phyloP scores from a whole-genome alignment of 495 filamentous ascomycete species.

The Hypoxylon lienhwacheense region DNA sequence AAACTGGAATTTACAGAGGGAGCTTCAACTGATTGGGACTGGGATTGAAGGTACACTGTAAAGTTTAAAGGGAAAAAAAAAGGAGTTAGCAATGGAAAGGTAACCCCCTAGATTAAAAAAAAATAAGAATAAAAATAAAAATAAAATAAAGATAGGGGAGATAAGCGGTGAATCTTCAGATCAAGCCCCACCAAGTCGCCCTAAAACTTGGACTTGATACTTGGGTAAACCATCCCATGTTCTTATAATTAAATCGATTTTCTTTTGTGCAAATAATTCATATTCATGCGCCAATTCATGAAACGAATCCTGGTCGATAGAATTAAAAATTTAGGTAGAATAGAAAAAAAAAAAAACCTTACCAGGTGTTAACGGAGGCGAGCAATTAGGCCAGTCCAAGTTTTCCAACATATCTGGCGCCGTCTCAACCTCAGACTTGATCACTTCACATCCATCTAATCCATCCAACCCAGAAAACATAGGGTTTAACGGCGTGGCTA shows the following conservation, averaged over 20 bases:
- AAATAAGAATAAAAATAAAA: no score
- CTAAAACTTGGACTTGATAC: conserved; percentile 5
- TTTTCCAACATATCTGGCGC: conserved; percentile 74
- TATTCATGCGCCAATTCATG: conserved; percentile 3
- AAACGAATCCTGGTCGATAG: background rate
- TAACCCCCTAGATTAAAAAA: conserved; percentile 4
- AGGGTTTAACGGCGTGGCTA: conserved; percentile 81
- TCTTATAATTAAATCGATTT: no score
- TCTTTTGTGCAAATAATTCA: no score
- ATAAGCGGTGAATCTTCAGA: conserved; percentile 35
- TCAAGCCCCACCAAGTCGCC: conserved; percentile 22
- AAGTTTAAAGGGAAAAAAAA: conserved; percentile 42
- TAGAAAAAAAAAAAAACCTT: conserved; percentile 51
- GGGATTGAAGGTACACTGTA: conserved; percentile 79
- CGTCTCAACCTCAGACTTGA: conserved; percentile 79
- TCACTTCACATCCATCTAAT: conserved; percentile 70
- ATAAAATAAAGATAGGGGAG: conserved; percentile 34
- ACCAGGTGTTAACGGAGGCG: conserved; percentile 94
- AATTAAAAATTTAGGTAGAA: conserved; percentile 18
- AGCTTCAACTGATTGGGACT: conserved; percentile 29
- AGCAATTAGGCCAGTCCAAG: conserved; percentile 74
- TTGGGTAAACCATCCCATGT: no score
- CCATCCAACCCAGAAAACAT: conserved; percentile 71
- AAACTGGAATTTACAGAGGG: conserved; percentile 66
- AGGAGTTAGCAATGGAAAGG: conserved; percentile 40